Evolutionary conservation across 768 basidiomycete species (phyloP).

Genomic region (Boletus tomentosulus): DNA sequence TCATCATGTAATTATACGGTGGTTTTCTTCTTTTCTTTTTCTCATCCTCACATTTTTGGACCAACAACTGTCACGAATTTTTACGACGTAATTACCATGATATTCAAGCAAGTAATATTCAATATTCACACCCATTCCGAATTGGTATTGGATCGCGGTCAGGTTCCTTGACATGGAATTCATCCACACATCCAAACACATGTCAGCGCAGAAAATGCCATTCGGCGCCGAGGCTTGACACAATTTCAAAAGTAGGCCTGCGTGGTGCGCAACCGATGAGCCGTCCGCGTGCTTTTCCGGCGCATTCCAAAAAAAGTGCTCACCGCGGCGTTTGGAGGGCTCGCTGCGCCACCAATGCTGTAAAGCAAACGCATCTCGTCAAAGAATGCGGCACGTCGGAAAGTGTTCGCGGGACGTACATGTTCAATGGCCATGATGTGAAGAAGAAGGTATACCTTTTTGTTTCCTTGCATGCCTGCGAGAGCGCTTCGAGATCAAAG

Average conservation of each 20-base stretch:
- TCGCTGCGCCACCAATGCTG: conserved; percentile 62
- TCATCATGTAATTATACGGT: conserved; percentile 28
- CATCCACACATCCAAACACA: background rate
- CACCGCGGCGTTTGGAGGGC: conserved; percentile 69
- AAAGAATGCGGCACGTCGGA: background rate
- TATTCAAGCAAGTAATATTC: conserved; percentile 12
- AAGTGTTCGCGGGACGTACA: conserved; percentile 39
- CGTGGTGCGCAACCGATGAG: background rate
- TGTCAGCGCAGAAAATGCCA: background rate
- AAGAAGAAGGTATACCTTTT: conserved; percentile 73
- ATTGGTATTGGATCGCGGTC: background rate
- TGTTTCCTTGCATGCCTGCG: conserved; percentile 51
- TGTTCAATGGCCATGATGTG: conserved; percentile 69
- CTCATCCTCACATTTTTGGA: conserved; percentile 1
- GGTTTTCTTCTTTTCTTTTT: background rate
- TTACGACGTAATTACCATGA: conserved; percentile 27
- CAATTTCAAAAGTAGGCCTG: conserved; percentile 29
- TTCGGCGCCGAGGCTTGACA: background rate
- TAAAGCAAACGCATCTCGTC: background rate
- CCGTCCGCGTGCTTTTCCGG: background rate
- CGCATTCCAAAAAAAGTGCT: conserved; percentile 20
- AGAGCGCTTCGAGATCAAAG: conserved; percentile 65
- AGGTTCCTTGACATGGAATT: background rate
- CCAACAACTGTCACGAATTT: conserved; percentile 15
- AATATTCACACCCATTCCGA: conserved; percentile 7